These are phyloP conservation scores for Prunus salicina DNA, from an alignment of 306 rosid genomes.

Conservation along the genomic window DNA sequence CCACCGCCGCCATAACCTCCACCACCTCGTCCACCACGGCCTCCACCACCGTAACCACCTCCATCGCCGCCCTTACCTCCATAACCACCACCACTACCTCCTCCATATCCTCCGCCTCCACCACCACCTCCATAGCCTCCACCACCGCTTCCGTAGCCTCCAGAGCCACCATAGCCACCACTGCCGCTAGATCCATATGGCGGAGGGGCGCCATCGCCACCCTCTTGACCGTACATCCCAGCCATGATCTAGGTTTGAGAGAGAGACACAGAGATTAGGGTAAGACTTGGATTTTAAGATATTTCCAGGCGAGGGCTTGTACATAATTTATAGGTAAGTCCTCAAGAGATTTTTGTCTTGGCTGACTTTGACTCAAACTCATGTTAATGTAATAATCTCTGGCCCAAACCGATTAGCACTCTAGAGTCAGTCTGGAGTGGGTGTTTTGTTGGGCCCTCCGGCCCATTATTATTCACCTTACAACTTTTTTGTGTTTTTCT, in stretches of 20 bases:
- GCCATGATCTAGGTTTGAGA: constrained; percentile 67
- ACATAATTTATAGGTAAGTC: neutral
- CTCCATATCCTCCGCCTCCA: constrained; percentile 40
- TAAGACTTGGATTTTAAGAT: neutral
- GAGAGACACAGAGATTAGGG: constrained; percentile 23
- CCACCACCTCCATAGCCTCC: constrained; percentile 28
- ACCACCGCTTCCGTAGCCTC: constrained; percentile 25
- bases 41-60: constrained; percentile 42
- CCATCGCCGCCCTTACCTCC: constrained; percentile 38
- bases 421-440: too few species aligned
- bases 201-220: constrained; percentile 69
- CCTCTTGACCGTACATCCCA: constrained; percentile 88
- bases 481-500: neutral
- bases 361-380: neutral
- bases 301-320: neutral
- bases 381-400: neutral
- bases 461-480: neutral
- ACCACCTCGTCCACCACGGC: constrained; percentile 37
- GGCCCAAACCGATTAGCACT: neutral
- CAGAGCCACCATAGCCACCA: constrained; percentile 39
- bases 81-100: constrained; percentile 35
- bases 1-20: constrained; percentile 49
- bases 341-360: neutral
- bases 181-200: constrained; percentile 63
- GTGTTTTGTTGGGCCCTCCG: neutral